These are phyloP conservation scores for Calonectria henricotiae DNA, from an alignment of 2,329 filamentous ascomycete species.

Conservation along the genomic window DNA sequence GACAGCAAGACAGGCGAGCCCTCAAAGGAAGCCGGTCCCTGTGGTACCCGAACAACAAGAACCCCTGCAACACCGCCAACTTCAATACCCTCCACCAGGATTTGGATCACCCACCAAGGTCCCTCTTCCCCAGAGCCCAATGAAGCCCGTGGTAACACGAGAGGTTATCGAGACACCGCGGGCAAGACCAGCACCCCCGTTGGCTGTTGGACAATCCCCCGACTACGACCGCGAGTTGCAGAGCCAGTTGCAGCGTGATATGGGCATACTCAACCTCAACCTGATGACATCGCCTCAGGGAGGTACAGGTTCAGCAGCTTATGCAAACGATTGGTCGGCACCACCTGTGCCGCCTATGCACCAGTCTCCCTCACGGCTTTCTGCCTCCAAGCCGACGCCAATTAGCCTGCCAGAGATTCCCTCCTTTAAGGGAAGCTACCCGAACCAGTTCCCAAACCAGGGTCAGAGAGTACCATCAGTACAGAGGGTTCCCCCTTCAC, in stretches of 20 bases:
- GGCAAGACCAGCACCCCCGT: constrained; percentile 65
- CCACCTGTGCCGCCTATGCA: constrained; percentile 57
- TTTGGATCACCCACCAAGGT: constrained; percentile 72
- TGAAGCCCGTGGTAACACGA: constrained; percentile 51
- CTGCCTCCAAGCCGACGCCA: constrained; percentile 59
- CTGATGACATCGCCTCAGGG: constrained; percentile 44
- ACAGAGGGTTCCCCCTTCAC: constrained; percentile 52
- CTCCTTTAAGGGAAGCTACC: constrained; percentile 64
- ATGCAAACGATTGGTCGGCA: constrained; percentile 38
- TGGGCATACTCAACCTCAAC: constrained; percentile 70
- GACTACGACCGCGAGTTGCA: constrained; percentile 76
- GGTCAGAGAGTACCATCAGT: constrained; percentile 51
- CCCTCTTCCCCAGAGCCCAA: constrained; percentile 69
- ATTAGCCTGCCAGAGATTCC: constrained; percentile 72
- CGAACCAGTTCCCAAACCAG: constrained; percentile 50
- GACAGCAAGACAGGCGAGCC: constrained; percentile 73
- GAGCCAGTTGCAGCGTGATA: constrained; percentile 76
- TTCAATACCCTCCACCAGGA: constrained; percentile 33
- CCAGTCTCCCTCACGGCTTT: constrained; percentile 57
- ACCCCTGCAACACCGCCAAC: constrained; percentile 39
- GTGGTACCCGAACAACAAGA: constrained; percentile 38
- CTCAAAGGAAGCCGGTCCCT: constrained; percentile 72
- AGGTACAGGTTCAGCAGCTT: constrained; percentile 36
- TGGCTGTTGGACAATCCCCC: constrained; percentile 67
- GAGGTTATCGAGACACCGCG: constrained; percentile 66